phyloP scores from a whole-genome alignment of 1,139 yeast species.

The Pneumocystis oryctolagi region DNA sequence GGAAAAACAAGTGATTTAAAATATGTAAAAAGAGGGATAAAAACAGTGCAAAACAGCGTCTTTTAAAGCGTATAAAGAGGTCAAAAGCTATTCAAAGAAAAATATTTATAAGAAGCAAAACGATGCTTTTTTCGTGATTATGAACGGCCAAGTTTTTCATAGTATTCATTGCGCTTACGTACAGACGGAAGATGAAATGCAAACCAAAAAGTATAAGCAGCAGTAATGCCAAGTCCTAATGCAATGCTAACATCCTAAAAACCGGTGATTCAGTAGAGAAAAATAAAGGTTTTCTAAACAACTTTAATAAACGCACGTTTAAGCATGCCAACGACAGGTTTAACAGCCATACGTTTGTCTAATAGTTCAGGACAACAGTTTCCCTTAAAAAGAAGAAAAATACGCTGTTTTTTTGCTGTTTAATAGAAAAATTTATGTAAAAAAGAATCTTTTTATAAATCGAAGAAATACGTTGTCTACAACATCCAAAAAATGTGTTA shows the following conservation, averaged over 20 bases:
- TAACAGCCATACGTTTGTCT: background rate
- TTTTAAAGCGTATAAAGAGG: too few relatives aligned
- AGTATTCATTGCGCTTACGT: conserved; percentile 12
- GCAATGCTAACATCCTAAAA: conserved; percentile 3
- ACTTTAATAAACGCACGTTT: conserved; percentile 10
- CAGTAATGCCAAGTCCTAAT: conserved; percentile 10
- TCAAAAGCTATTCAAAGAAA: too few relatives aligned
- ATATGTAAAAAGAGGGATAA: too few relatives aligned
- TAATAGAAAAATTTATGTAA: background rate
- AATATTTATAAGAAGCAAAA: too few relatives aligned
- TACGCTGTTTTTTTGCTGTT: background rate
- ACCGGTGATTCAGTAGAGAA: background rate
- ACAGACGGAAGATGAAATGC: conserved; percentile 13
- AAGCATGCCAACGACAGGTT: conserved; percentile 5
- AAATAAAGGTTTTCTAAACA: background rate
- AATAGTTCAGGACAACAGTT: background rate
- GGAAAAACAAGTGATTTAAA: too few relatives aligned
- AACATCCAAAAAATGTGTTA: too few relatives aligned
- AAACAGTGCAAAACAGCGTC: too few relatives aligned
- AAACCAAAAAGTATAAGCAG: conserved; percentile 12
- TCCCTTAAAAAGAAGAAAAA: background rate
- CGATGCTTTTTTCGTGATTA: background rate
- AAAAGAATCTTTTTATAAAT: too few relatives aligned
- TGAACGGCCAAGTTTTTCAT: conserved; percentile 8
- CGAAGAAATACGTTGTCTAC: too few relatives aligned